Evolutionary conservation across 73 alveolate genomes (phyloP).

Genomic region (Halteria grandinella): DNA sequence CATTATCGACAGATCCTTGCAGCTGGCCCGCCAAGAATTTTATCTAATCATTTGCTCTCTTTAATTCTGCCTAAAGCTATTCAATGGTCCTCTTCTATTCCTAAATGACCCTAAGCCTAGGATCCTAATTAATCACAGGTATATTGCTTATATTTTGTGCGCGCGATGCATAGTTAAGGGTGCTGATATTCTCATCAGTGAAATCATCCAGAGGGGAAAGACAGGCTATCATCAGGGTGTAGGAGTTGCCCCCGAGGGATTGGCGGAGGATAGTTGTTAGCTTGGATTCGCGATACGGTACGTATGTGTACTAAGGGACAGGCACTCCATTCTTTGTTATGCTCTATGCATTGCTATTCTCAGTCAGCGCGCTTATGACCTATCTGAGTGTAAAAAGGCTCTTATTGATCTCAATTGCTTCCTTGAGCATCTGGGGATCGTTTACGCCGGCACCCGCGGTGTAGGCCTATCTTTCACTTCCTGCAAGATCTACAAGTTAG

Average conservation of each 20-base stretch:
- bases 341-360: slow-evolving; percentile 44
- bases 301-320: slow-evolving; percentile 22
- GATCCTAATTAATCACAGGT: slow-evolving; percentile 49
- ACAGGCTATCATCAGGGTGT: slow-evolving; percentile 83
- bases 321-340: not conserved
- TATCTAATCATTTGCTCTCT: slow-evolving; percentile 42
- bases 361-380: slow-evolving; percentile 92
- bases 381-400: slow-evolving; percentile 92
- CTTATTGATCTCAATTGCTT: slow-evolving; percentile 92
- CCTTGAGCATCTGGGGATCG: slow-evolving; percentile 37
- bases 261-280: slow-evolving; percentile 75
- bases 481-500: slow-evolving; percentile 81
- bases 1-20: not conserved
- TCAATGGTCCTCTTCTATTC: slow-evolving; percentile 36
- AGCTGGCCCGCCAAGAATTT: not conserved
- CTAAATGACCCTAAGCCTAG: slow-evolving; percentile 25
- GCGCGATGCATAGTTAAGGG: slow-evolving; percentile 78
- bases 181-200: slow-evolving; percentile 76
- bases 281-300: slow-evolving; percentile 83
- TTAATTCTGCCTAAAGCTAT: slow-evolving; percentile 25
- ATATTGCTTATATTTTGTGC: slow-evolving; percentile 54
- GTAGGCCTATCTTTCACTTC: slow-evolving; percentile 77
- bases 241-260: slow-evolving; percentile 81
- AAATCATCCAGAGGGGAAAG: slow-evolving; percentile 73
- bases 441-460: slow-evolving; percentile 63